Conservation (phyloP, 1,284 basidiomycete genomes). For the Schizopora paradoxa region DNA sequence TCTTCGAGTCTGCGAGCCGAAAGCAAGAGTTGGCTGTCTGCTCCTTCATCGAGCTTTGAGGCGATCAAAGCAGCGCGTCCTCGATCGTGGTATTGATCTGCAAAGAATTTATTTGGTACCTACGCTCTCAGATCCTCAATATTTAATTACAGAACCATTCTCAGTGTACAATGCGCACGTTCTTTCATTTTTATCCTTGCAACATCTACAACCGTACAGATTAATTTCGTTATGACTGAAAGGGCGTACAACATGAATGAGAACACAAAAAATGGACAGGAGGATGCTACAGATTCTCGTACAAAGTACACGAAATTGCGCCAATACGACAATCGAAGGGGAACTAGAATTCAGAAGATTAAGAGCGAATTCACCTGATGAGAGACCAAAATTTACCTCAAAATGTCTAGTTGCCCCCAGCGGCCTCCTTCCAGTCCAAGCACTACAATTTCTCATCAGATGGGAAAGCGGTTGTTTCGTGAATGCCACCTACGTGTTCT, state of each 20-base stretch:
- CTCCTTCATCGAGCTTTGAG: conserved; percentile 9
- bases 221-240: background rate
- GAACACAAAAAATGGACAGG: background rate
- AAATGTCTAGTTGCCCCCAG: conserved; percentile 40
- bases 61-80: conserved; percentile 7
- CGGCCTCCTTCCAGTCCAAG: conserved; percentile 83
- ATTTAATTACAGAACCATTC: no score
- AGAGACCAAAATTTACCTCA: no score
- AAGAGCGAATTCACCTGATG: background rate
- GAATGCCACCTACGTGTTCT: conserved; percentile 58
- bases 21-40: no score
- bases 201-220: conserved; percentile 1
- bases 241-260: background rate
- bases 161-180: background rate
- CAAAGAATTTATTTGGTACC: background rate
- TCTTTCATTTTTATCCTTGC: background rate
- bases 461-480: conserved; percentile 7
- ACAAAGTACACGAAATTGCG: background rate
- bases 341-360: background rate
- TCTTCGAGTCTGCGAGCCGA: no score
- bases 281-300: background rate
- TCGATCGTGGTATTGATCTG: conserved; percentile 14
- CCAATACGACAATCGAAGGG: background rate
- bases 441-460: conserved; percentile 63
- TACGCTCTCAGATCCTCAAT: conserved; percentile 1